Base-by-base conservation (phyloP, 345 rosid species). In the Trapa incisa region DNA sequence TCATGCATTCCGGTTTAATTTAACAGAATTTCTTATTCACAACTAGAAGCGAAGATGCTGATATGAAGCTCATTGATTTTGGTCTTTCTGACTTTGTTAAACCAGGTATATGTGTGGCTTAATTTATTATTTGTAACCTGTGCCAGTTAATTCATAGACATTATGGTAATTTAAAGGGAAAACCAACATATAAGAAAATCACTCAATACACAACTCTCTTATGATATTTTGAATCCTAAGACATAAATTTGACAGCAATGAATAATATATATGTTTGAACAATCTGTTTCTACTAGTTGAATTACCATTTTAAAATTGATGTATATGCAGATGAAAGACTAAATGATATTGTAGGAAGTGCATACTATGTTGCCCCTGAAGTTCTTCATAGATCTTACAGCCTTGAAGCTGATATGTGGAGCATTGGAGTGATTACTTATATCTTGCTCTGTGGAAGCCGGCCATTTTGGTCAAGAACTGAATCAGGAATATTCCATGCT, bases 341-440 rank as follows among this genome's bases (percentile, higher is more conserved):
- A 70, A 95, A 85, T 50, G 97, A 95, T 78, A 88, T 95, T 61
- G 99, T 95, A 43, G 99, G 99, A 66, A 95, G 97, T 80, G 97
- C 97, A 70, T 95, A 89, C 78, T 91, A 95, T 77, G 99, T 95
- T 72, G 89, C 99, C 37, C 96, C 99, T 47, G 97, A 94, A 84
- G 99, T 94, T 68, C 93, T 94, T 56, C 97, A 94, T 79, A 86
- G 97, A 80, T 87, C 93, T 43, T 94, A 94, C 76, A 81, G 88
- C 52, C 75, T 85, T 37, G 99, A 94, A 74, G 97, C 93, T n/a
- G 99, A 94, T 83, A 82, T 91, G 72, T 94, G 99, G 99, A 91
- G 99, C 73, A 85, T 91, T 61, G 99, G 97, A 15, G 96, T 94
- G 68, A 91, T 91, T 78, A 69, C 91, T 43, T 91, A 94, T 75